phyloP scores from a whole-genome alignment of 345 rosid species.

The Brassica rapa region DNA sequence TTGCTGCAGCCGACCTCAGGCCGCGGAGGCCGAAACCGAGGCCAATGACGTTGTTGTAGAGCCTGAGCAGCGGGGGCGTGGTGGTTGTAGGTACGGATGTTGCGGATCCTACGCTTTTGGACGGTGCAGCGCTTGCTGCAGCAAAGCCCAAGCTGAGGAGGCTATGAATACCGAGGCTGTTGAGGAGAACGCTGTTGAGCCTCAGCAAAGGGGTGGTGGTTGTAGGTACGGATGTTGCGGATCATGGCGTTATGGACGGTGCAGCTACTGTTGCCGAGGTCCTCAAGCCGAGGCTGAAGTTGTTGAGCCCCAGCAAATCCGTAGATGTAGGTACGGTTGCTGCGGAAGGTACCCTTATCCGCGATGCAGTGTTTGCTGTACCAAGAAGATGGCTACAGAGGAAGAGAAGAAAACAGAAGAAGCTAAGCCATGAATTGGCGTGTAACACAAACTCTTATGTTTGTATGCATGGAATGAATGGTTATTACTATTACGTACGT shows the following conservation, averaged over 20 bases:
- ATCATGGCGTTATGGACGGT: constrained; percentile 11
- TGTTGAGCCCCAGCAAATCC: constrained; percentile 31
- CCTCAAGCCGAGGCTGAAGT: constrained; percentile 21
- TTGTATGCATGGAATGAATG: constrained; percentile 36
- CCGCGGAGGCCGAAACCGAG: background rate
- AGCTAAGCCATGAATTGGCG: constrained; percentile 29
- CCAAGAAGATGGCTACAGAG: constrained; percentile 27
- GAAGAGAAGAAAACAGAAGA: constrained; percentile 26
- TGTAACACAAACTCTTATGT: constrained; percentile 30
- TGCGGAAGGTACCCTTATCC: constrained; percentile 12
- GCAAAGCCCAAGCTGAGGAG: background rate
- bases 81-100: constrained; percentile 29
- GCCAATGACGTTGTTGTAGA: constrained; percentile 18
- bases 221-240: constrained; percentile 33
- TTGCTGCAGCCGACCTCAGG: constrained; percentile 12
- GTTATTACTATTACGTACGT: constrained; percentile 20
- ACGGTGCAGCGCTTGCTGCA: background rate
- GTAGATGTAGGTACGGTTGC: constrained; percentile 30
- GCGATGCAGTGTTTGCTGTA: constrained; percentile 27
- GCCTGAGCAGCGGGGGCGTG: constrained; percentile 1
- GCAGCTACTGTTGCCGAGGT: constrained; percentile 3
- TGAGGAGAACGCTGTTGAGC: background rate
- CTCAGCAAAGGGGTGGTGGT: constrained; percentile 6
- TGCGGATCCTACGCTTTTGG: background rate
- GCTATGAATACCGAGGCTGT: background rate